Evolutionary conservation across 1,284 basidiomycete species (phyloP).

Genomic region (Mycena sp.): DNA sequence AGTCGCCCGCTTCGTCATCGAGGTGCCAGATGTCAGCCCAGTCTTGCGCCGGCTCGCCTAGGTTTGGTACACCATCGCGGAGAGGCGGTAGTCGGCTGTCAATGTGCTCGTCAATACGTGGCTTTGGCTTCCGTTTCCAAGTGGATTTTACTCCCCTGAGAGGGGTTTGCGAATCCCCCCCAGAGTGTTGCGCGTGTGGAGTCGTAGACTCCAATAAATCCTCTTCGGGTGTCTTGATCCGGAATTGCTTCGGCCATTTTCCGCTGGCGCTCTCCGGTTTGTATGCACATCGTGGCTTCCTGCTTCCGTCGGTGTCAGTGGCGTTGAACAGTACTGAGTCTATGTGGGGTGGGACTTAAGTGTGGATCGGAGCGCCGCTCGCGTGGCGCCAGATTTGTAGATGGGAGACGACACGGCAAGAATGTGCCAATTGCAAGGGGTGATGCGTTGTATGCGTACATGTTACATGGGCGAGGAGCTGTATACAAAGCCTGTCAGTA

Average conservation of each 20-base stretch:
- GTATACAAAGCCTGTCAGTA: too few species aligned
- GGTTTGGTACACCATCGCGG: constrained; percentile 1
- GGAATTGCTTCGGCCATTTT: background rate
- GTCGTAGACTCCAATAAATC: too few species aligned
- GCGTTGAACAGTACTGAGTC: background rate
- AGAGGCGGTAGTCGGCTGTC: constrained; percentile 1
- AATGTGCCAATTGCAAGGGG: too few species aligned
- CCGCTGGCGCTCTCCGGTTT: background rate
- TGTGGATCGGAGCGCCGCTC: constrained; percentile 6
- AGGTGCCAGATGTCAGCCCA: constrained; percentile 20
- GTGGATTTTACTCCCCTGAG: background rate
- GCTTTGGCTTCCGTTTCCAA: background rate
- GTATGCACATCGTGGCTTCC: background rate
- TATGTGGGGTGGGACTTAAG: background rate
- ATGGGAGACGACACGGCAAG: too few species aligned
- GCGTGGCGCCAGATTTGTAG: too few species aligned
- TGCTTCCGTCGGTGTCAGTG: constrained; percentile 18
- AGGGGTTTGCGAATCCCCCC: constrained; percentile 3
- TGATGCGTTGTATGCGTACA: too few species aligned
- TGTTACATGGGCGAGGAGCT: too few species aligned
- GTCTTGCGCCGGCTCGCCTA: background rate
- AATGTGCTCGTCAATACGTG: background rate
- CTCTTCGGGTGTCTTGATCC: background rate
- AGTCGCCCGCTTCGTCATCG: constrained; percentile 18
- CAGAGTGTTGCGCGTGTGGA: background rate